Percentiles rank a stretch among this genome's conserved stretches.
These are phyloP conservation scores for Marasmius sp. DNA, from an alignment of 1,284 basidiomycete species.

Conservation along the genomic window DNA sequence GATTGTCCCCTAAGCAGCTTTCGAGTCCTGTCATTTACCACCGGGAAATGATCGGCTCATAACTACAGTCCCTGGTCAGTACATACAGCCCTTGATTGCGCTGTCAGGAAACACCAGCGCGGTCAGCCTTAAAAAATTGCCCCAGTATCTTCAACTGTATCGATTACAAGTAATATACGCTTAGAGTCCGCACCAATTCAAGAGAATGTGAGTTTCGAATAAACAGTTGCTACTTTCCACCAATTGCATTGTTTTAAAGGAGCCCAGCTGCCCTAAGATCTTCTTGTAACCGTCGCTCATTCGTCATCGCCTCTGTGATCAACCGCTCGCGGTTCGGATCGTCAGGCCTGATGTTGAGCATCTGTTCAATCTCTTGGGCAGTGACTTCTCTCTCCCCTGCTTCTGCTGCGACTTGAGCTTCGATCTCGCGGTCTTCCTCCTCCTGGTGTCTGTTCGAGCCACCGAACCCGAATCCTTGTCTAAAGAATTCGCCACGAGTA, in stretches of 20 bases:
- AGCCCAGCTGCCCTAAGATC: slow-evolving; percentile 68
- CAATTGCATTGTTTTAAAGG: slow-evolving; percentile 33
- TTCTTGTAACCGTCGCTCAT: slow-evolving; percentile 56
- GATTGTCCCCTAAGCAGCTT: not conserved
- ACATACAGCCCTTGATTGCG: not conserved
- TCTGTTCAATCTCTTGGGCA: slow-evolving; percentile 27
- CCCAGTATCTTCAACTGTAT: not conserved
- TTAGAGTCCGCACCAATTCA: too few species aligned
- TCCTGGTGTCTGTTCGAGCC: slow-evolving; percentile 17
- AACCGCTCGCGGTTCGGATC: slow-evolving; percentile 45
- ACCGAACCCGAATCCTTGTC: slow-evolving; percentile 52
- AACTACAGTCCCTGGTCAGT: not conserved
- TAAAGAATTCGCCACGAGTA: slow-evolving; percentile 45
- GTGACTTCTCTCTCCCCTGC: slow-evolving; percentile 27
- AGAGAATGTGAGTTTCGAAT: not conserved
- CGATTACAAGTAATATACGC: not conserved
- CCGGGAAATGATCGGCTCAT: not conserved
- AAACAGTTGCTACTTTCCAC: not conserved
- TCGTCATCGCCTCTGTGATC: slow-evolving; percentile 47
- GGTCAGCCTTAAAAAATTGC: not conserved
- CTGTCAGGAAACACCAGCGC: not conserved
- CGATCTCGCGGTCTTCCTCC: slow-evolving; percentile 16
- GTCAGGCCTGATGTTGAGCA: slow-evolving; percentile 44
- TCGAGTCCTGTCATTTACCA: not conserved
- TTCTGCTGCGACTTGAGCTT: slow-evolving; percentile 15